Conservation (phyloP, 306 rosid genomes). For the Aeschynomene evenia region DNA sequence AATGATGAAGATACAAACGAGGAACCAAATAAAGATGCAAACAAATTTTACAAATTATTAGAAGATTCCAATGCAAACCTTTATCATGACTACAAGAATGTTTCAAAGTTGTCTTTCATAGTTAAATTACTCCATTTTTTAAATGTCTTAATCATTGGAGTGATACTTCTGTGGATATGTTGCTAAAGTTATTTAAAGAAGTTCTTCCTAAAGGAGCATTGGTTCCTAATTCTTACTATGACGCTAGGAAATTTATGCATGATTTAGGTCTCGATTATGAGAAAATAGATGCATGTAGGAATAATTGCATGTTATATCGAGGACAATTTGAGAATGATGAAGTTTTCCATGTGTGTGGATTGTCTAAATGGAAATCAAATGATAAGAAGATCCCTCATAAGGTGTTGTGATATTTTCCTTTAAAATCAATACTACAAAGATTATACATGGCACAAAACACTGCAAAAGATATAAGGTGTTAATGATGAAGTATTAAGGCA, state of each 20-base stretch:
- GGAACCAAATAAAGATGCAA: no score
- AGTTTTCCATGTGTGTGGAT: background rate
- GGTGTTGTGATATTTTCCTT: background rate
- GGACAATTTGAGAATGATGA: background rate
- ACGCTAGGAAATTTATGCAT: no score
- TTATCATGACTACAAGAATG: no score
- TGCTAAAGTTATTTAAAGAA: no score
- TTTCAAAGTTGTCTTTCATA: background rate
- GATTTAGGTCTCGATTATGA: background rate
- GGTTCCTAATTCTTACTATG: no score
- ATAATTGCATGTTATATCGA: slow-evolving; percentile 8
- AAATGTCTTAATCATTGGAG: background rate
- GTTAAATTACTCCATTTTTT: background rate
- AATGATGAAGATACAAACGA: no score
- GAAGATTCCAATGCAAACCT: no score
- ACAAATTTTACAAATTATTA: no score
- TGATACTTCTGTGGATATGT: background rate
- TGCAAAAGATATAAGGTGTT: background rate
- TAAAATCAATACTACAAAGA: no score
- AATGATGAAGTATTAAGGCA: background rate
- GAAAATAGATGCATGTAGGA: background rate
- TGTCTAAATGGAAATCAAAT: background rate
- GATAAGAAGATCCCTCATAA: background rate
- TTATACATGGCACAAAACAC: background rate
- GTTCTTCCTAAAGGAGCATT: no score